phyloP scores from a whole-genome alignment of 495 filamentous ascomycete species.

The Terfezia boudieri region DNA sequence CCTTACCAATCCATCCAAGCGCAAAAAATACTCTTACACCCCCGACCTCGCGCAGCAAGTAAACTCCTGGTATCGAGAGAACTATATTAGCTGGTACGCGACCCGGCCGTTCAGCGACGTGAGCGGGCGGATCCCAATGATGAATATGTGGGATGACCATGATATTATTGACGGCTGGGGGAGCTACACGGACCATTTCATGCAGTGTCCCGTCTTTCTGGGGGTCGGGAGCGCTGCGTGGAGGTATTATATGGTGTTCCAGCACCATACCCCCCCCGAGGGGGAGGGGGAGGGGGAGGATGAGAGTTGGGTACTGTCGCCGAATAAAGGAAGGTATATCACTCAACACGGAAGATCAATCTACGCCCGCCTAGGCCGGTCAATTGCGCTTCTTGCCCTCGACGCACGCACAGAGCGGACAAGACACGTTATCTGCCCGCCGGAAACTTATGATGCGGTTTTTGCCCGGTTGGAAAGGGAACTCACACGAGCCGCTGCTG shows the following conservation, averaged over 20 bases:
- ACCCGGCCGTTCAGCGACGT: constrained; percentile 62
- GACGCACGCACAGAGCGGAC: constrained; percentile 86
- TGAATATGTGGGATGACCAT: constrained; percentile 59
- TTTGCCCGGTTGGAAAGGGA: constrained; percentile 47
- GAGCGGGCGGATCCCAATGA: constrained; percentile 70
- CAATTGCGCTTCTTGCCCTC: constrained; percentile 66
- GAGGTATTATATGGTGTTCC: constrained; percentile 87
- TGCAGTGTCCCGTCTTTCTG: constrained; percentile 75
- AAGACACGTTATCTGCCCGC: constrained; percentile 74
- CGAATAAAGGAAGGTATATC: constrained; percentile 43
- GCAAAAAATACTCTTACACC: constrained; percentile 52
- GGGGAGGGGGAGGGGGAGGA: constrained; percentile 15
- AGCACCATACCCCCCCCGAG: constrained; percentile 40
- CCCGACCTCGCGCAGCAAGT: constrained; percentile 50
- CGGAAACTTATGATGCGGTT: constrained; percentile 67
- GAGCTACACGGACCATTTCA: constrained; percentile 79
- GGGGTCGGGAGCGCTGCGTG: constrained; percentile 71
- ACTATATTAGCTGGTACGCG: constrained; percentile 74
- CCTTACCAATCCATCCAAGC: constrained; percentile 61
- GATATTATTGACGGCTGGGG: constrained; percentile 86
- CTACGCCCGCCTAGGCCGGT: constrained; percentile 62
- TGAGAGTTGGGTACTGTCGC: constrained; percentile 64
- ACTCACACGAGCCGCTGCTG: constrained; percentile 25
- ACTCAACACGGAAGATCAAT: constrained; percentile 58
- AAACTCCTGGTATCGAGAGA: constrained; percentile 74